Base-by-base conservation (phyloP, 495 filamentous ascomycete species). In the Penicillium desertorum region DNA sequence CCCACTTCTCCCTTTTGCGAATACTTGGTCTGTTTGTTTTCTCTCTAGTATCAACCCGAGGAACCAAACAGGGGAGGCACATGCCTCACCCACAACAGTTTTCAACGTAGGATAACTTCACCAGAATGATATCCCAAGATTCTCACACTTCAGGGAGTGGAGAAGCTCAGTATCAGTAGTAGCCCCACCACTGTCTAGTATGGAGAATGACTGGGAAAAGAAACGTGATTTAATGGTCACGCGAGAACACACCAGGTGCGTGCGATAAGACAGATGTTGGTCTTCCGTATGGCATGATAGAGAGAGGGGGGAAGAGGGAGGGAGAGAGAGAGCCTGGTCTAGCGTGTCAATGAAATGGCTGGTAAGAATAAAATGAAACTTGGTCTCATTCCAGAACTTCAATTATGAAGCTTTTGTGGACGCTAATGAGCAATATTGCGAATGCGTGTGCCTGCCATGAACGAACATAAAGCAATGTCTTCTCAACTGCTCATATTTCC, bases 31-130 rank as follows among this genome's bases (percentile, higher is more conserved):
- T 17, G 2, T 25, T 30, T 36, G 12, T 27, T 36, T 17, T 17
- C 19, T 57, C 37, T 54, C 58, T 72, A 62, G 66, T 34, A 32
- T 43, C 30, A 51, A 53, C 49, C 55, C 84, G 82, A 74, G 76
- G 52, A 87, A 87, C 59, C 77, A 92, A 55, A 70, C 91, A 61
- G 74, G 85, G 7, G 89, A 92, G 5, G 85, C 95, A 32, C 93
- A 97, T 77, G 90, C 96, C 27, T 91, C 88, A 27, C 92, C 92
- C 20, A 96, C 91, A 1, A 90, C 95, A 17, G 72, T 95, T 42
- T 94, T 96, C 73, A 84, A 97, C 73, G 82, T 84, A 63, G 61
- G 69, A 46, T 19, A 49, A 11, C 48, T 51, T 39, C 7, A 34
- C 34, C 36, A 14, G 36, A 32, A 52, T 39, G 19, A 47, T 42